phyloP scores from a whole-genome alignment of 345 rosid genomes.

The Lepidium sativum region DNA sequence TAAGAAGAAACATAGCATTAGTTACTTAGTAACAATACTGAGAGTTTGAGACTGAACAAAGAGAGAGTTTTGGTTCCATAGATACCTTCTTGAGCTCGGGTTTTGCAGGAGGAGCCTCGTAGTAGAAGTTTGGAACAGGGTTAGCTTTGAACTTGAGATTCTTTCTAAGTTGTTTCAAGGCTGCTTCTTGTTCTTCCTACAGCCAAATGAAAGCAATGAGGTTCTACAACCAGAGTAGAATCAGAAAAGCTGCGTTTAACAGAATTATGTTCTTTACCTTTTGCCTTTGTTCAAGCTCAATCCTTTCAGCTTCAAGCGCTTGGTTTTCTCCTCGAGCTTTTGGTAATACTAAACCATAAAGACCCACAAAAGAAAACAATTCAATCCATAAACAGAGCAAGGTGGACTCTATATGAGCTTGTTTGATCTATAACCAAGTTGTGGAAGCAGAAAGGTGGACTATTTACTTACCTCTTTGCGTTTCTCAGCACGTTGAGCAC shows the following conservation, averaged over 20 bases:
- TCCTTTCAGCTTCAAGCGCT: constrained; percentile 73
- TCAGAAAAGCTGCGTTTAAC: background rate
- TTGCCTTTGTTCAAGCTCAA: constrained; percentile 61
- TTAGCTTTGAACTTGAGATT: constrained; percentile 73
- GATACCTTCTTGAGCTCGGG: constrained; percentile 79
- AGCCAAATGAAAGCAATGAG: background rate
- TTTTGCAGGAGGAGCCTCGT: constrained; percentile 84
- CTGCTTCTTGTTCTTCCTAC: constrained; percentile 95
- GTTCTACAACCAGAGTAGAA: background rate
- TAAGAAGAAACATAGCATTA: constrained; percentile 11
- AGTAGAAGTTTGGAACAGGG: constrained; percentile 91
- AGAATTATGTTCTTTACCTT: constrained; percentile 37
- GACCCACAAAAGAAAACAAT: background rate
- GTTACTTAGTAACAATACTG: background rate
- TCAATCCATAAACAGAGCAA: constrained; percentile 1
- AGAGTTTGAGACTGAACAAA: background rate
- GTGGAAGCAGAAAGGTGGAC: background rate
- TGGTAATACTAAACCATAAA: constrained; percentile 52
- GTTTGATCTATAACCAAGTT: background rate
- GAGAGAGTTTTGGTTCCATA: background rate
- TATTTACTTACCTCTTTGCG: constrained; percentile 61
- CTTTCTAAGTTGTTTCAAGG: constrained; percentile 81
- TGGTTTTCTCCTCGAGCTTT: constrained; percentile 73
- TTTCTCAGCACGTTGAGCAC: constrained; percentile 74
- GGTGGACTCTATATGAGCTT: background rate